These are phyloP conservation scores for Sordariomycetes sp. DNA, from an alignment of 2,329 filamentous ascomycete genomes.

Conservation along the genomic window DNA sequence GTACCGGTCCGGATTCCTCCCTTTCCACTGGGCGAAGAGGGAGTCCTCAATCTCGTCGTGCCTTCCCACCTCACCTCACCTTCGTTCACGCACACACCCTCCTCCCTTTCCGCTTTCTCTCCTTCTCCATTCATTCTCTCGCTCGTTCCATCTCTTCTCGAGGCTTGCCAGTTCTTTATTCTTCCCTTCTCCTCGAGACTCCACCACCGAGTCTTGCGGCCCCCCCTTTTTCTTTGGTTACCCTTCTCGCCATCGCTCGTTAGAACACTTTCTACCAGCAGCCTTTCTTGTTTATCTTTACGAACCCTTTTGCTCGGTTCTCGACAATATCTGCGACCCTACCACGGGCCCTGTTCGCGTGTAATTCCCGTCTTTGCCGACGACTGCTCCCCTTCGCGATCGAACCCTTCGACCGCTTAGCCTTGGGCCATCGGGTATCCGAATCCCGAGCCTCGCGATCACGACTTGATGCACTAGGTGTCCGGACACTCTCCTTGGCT, in stretches of 20 bases:
- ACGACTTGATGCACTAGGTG: background rate
- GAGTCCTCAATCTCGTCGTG: background rate
- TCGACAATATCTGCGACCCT: background rate
- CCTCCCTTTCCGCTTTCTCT: background rate
- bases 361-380: background rate
- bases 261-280: background rate
- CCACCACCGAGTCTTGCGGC: slow-evolving; percentile 4
- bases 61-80: slow-evolving; percentile 1
- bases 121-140: slow-evolving; percentile 4
- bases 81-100: background rate
- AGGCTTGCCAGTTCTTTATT: slow-evolving; percentile 6
- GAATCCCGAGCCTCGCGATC: background rate
- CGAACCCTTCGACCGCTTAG: background rate
- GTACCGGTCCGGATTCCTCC: slow-evolving; percentile 5
- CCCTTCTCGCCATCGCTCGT: slow-evolving; percentile 1
- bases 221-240: slow-evolving; percentile 1
- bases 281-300: slow-evolving; percentile 18
- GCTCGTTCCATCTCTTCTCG: slow-evolving; percentile 5
- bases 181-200: slow-evolving; percentile 7
- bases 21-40: background rate
- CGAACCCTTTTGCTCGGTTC: slow-evolving; percentile 26
- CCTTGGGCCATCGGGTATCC: background rate
- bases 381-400: background rate
- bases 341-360: background rate
- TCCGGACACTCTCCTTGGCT: background rate